phyloP scores from a whole-genome alignment of 129 eudicot species.

The Pittosporum tobira region DNA sequence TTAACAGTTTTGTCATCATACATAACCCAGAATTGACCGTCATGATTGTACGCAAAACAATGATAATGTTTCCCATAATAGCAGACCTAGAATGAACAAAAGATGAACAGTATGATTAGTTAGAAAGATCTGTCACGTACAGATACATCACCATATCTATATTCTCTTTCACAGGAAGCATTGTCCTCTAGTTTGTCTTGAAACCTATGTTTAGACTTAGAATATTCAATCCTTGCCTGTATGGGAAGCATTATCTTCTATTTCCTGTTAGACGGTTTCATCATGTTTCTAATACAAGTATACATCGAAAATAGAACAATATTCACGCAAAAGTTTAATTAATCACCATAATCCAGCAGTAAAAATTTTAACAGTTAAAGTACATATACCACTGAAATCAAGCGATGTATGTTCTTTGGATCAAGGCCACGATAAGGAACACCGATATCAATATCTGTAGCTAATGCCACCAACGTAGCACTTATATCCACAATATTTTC shows the following conservation, averaged over 20 bases:
- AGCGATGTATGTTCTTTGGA: slow-evolving; percentile 42
- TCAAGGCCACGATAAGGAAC: slow-evolving; percentile 88
- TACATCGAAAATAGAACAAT: background rate
- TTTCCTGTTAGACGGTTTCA: background rate
- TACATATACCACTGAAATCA: slow-evolving; percentile 94
- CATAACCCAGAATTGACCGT: slow-evolving; percentile 73
- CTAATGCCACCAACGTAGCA: slow-evolving; percentile 65
- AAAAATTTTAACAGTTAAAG: background rate
- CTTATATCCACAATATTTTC: slow-evolving; percentile 74
- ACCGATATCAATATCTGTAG: slow-evolving; percentile 72
- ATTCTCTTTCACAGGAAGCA: background rate
- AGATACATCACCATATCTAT: background rate
- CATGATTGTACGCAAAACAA: slow-evolving; percentile 86
- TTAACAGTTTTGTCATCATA: slow-evolving; percentile 91
- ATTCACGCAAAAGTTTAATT: background rate
- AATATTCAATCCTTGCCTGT: background rate
- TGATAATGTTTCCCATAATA: slow-evolving; percentile 95
- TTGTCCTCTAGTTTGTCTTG: no score
- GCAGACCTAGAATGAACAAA: slow-evolving; percentile 55
- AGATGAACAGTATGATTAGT: slow-evolving; percentile 1
- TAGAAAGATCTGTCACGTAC: background rate
- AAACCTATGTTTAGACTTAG: background rate
- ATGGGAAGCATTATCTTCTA: background rate
- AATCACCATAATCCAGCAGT: background rate
- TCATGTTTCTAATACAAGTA: background rate